phyloP scores from a whole-genome alignment of 345 rosid genomes.

The Hibiscus trionum region DNA sequence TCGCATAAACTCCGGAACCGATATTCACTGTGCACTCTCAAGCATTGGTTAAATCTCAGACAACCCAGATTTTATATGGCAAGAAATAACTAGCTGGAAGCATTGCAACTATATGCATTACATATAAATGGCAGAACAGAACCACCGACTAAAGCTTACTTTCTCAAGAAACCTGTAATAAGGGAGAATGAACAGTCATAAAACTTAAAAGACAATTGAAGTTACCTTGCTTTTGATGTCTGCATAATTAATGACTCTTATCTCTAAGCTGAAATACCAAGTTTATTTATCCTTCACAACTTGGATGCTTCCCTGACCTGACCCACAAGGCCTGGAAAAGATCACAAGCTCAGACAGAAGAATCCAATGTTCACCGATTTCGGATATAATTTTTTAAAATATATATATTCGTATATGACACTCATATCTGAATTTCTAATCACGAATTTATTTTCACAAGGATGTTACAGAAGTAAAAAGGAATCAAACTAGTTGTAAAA shows the following conservation, averaged over 20 bases:
- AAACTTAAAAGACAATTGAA: conserved; percentile 21
- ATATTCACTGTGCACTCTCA: conserved; percentile 6
- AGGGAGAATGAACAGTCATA: conserved; percentile 20
- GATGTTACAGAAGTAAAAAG: conserved; percentile 17
- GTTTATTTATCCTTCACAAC: conserved; percentile 26
- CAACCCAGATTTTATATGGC: background rate
- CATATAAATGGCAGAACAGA: background rate
- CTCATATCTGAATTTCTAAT: background rate
- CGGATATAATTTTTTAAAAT: no score
- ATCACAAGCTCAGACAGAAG: conserved; percentile 21
- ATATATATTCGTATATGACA: no score
- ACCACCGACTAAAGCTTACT: no score
- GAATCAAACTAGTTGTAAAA: conserved; percentile 14
- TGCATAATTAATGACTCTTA: conserved; percentile 53
- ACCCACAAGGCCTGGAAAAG: conserved; percentile 39
- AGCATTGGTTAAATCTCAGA: conserved; percentile 8
- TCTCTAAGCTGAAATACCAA: conserved; percentile 20
- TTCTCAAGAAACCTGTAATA: conserved; percentile 11
- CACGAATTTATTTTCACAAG: no score
- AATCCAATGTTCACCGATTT: conserved; percentile 31
- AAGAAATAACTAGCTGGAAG: conserved; percentile 9
- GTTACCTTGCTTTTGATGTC: conserved; percentile 82
- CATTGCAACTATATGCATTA: background rate
- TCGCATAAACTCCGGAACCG: background rate
- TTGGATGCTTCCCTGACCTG: conserved; percentile 58